Evolutionary conservation across 2,329 filamentous ascomycete species (phyloP), one percentile per base, ranked within the genome.

Genomic region (Microsporum audouinii): DNA sequence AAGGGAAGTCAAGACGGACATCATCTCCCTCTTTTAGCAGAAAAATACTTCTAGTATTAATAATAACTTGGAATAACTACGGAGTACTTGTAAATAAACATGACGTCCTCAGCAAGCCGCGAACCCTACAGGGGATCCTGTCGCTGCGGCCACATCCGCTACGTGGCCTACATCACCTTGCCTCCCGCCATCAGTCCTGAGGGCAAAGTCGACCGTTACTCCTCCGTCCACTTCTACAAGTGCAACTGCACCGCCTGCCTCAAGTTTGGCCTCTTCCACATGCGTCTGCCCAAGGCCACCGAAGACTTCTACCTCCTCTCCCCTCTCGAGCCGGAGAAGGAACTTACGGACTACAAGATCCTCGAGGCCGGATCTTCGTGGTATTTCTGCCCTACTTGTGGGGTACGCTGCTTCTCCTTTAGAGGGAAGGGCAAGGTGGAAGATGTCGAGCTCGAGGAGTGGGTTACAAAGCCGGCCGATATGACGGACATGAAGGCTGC

Each of bases 211-310:
- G 41, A 63, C 34, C 60, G 27, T 6, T 17, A 14, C 14, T 53
- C 57, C 34, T 53, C 43, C 10, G 34, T 60, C 57, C 62, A 58
- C 38, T 62, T 63, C 60, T 63, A 63, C 62, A 63, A 63, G 23
- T 63, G 62, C 60, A 63, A 63, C 60, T 63, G 62, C 58, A 49
- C 62, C 33, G 57, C 60, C 14, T 63, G 62, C 36, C 62, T 60
- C 36, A 63, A 63, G 47, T 31, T 60, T 6, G 62, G 60, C 34
- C 38, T 60, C 17, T 62, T 63, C 58, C 62, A 63, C 38, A 60
- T 60, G 60, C 62, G 62, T 53, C 33, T 63, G 8, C 62, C 62
- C 29, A 60, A 60, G 12, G 60, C 62, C 6, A 27, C 62, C 17
- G 39, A 47, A 7, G 60, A 63, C 45, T 63, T 63, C 45, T 43